phyloP scores from a whole-genome alignment of 1,284 basidiomycete genomes.

The Cystobasidiaceae sp. region DNA sequence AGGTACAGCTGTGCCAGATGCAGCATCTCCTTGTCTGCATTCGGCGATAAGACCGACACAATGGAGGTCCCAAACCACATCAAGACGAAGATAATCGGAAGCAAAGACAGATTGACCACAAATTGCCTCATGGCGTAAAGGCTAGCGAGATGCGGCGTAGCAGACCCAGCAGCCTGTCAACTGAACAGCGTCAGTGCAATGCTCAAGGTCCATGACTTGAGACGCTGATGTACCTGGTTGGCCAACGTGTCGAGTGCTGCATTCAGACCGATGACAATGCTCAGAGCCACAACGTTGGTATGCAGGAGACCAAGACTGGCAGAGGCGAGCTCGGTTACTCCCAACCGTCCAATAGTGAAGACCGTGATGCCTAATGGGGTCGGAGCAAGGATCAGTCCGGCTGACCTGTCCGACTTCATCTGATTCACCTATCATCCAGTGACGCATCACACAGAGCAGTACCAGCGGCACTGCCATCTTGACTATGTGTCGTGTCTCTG shows the following conservation, averaged over 20 bases:
- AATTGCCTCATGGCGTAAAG: background rate
- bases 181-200: background rate
- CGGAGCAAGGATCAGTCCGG: background rate
- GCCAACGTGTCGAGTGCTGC: conserved; percentile 26
- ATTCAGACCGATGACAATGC: conserved; percentile 33
- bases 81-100: conserved; percentile 8
- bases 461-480: background rate
- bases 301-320: conserved; percentile 36
- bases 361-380: background rate
- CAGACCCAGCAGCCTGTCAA: background rate
- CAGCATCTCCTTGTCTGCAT: conserved; percentile 9
- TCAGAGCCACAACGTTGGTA: conserved; percentile 34
- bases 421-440: background rate
- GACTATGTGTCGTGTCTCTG: too few species aligned
- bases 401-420: background rate
- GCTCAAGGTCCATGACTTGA: too few species aligned
- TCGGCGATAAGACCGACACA: background rate
- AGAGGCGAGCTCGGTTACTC: conserved; percentile 39
- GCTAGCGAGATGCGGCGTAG: background rate
- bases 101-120: background rate
- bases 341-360: conserved; percentile 37
- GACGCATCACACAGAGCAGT: background rate
- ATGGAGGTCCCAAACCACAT: background rate
- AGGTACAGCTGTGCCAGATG: conserved; percentile 47
- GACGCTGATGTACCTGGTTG: conserved; percentile 7